Base-by-base conservation (phyloP, 257 asterid genomes). In the Solanum appendiculatum region DNA sequence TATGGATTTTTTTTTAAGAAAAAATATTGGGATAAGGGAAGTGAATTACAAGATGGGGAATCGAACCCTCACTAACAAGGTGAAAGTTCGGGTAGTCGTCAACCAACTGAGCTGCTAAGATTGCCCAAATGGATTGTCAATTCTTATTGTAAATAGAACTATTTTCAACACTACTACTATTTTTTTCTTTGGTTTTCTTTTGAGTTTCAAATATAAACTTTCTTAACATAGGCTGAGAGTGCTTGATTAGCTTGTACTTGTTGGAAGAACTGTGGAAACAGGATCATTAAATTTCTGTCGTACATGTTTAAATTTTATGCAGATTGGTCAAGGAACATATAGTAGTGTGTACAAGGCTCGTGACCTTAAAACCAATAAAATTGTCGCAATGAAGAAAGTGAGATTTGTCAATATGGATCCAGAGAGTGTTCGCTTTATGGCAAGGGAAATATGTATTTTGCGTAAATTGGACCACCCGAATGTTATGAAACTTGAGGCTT, bases 241-340 rank as follows among this genome's bases (percentile, higher is more conserved):
- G 37, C 37, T 77, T 77, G 7, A 77, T 42, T 15, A 44, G 60
- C 83, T 42, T 40, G 83, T 25, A 7, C 37, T 77, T 78, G 40
- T 27, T 78, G 25, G 36, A 78, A 78, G 64, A 51, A 78, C 40
- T 29, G 13, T 44, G 84, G n/a, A 27, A 27, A 44, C 10, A 42
- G 44, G 44, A 72, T 34, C 27, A 33, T 33, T 15, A n/a, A 42
- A 77, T 77, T 42, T 25, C 34, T 77, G n/a, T 77, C n/a, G n/a
- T n/a, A n/a, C 29, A 29, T 18, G 18, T 46, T 31, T 29, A 29
- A 80, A 15, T 29, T 16, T 48, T 29, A 29, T 86, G 93, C 93
- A 97, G 99, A 94, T 97, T 80, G 99, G 99, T 33, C 99, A 97
- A 89, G 99, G 99, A 88, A 97, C 99, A 13, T 97, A 95, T 51